phyloP scores from a whole-genome alignment of 2,329 filamentous ascomycete genomes.

The Talaromyces sp. region DNA sequence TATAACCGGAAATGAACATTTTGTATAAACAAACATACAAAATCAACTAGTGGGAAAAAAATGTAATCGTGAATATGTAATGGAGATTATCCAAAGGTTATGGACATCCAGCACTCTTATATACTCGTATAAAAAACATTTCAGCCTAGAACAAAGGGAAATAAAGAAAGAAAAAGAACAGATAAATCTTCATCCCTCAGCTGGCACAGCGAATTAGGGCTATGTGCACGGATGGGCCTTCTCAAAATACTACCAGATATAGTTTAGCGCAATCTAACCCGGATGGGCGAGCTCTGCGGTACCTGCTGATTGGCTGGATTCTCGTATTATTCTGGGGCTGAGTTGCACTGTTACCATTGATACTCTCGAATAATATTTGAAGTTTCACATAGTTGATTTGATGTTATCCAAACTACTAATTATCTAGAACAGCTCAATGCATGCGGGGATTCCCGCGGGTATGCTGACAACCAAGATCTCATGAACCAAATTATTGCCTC shows the following conservation, averaged over 20 bases:
- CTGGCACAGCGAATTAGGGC: not conserved
- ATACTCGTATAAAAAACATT: not conserved
- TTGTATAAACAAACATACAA: not conserved
- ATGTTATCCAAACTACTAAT: not conserved
- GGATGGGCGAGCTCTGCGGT: not conserved
- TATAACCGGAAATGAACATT: not conserved
- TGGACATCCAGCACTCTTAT: not conserved
- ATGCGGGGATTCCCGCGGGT: constrained; percentile 11
- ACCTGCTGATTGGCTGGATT: not conserved
- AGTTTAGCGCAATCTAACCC: not conserved
- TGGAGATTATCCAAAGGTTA: not conserved
- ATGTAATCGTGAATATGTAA: too few relatives aligned
- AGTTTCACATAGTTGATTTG: not conserved
- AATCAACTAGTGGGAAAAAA: not conserved
- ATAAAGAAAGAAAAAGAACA: not conserved
- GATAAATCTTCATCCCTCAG: not conserved
- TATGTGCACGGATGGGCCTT: not conserved
- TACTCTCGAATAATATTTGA: not conserved
- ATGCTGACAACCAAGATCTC: constrained; percentile 6
- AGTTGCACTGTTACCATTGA: not conserved
- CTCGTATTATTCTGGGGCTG: not conserved
- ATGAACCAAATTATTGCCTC: not conserved
- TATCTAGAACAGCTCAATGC: constrained; percentile 6
- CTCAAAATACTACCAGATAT: not conserved
- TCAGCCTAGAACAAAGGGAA: not conserved